These are phyloP conservation scores for Penicillium corylophilum DNA, from an alignment of 2,329 filamentous ascomycete species.

Conservation along the genomic window DNA sequence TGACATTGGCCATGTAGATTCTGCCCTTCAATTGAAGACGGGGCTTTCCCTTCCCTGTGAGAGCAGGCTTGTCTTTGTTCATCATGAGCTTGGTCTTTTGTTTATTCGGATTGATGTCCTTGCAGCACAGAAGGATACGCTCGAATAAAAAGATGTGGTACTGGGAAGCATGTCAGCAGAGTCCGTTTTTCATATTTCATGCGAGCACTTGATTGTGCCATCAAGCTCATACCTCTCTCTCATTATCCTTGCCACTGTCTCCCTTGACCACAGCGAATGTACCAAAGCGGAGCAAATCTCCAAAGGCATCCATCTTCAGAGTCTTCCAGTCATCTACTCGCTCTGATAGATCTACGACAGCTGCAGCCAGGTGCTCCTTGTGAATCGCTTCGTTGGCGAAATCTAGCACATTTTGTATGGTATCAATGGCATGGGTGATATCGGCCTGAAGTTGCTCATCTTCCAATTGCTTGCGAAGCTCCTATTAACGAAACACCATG, in stretches of 20 bases:
- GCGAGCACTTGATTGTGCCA: background rate
- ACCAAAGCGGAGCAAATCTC: constrained; percentile 81
- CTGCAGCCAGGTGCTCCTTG: constrained; percentile 78
- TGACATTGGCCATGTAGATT: constrained; percentile 99
- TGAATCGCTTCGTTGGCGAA: constrained; percentile 90
- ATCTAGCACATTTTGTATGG: constrained; percentile 76
- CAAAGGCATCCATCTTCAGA: constrained; percentile 86
- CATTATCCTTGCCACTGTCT: constrained; percentile 73
- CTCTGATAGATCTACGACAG: constrained; percentile 73
- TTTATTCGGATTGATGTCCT: constrained; percentile 86
- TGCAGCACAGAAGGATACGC: constrained; percentile 92
- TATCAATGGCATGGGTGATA: constrained; percentile 72
- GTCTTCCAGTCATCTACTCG: constrained; percentile 98
- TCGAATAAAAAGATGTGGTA: constrained; percentile 99
- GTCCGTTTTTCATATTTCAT: background rate
- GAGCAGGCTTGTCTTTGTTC: constrained; percentile 67
- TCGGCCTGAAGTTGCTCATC: constrained; percentile 70
- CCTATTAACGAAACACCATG: constrained; percentile 49
- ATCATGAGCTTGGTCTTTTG: constrained; percentile 63
- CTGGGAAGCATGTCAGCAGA: constrained; percentile 47
- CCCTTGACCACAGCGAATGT: constrained; percentile 87
- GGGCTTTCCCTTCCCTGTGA: constrained; percentile 71
- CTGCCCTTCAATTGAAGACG: constrained; percentile 88
- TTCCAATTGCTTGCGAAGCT: constrained; percentile 80
- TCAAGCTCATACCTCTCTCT: constrained; percentile 72